Percentiles rank a stretch among this genome's conserved stretches.
Conservation (phyloP, 352 stramenopile species). For the Aphanomyces astaci region DNA sequence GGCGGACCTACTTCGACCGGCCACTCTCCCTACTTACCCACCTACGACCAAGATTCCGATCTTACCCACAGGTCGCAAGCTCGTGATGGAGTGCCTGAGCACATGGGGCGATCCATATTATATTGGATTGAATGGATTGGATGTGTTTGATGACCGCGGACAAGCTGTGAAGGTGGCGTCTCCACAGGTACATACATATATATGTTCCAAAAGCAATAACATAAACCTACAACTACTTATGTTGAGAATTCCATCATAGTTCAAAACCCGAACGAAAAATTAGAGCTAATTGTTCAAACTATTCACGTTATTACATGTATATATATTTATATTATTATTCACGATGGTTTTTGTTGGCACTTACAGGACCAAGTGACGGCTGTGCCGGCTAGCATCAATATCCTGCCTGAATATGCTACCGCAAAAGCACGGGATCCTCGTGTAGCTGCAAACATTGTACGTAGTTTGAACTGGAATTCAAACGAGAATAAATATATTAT, state of each 20-base stretch:
- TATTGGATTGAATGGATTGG: conserved; percentile 83
- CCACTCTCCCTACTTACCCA: background rate
- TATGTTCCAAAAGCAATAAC: too few relatives aligned
- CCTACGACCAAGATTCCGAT: conserved; percentile 34
- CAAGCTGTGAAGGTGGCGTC: conserved; percentile 43
- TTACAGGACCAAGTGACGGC: conserved; percentile 42
- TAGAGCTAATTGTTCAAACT: too few relatives aligned
- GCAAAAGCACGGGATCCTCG: conserved; percentile 37
- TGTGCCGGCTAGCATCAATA: conserved; percentile 77
- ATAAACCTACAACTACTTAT: too few relatives aligned
- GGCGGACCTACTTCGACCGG: background rate
- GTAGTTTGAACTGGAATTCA: too few relatives aligned
- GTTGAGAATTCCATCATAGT: too few relatives aligned
- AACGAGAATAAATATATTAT: too few relatives aligned
- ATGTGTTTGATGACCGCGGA: conserved; percentile 75
- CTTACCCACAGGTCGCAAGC: conserved; percentile 45
- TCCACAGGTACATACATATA: conserved; percentile 24
- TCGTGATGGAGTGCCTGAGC: conserved; percentile 71
- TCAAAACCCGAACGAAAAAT: too few relatives aligned
- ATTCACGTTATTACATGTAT: background rate
- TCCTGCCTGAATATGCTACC: conserved; percentile 79
- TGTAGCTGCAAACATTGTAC: conserved; percentile 48
- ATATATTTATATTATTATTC: background rate
- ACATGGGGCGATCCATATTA: conserved; percentile 88
- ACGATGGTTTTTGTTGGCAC: background rate